A percentile compares a stretch with the other conserved stretches of the same genome.
phyloP scores from a whole-genome alignment of 768 basidiomycete genomes.

The Auricularia auricula-judae region DNA sequence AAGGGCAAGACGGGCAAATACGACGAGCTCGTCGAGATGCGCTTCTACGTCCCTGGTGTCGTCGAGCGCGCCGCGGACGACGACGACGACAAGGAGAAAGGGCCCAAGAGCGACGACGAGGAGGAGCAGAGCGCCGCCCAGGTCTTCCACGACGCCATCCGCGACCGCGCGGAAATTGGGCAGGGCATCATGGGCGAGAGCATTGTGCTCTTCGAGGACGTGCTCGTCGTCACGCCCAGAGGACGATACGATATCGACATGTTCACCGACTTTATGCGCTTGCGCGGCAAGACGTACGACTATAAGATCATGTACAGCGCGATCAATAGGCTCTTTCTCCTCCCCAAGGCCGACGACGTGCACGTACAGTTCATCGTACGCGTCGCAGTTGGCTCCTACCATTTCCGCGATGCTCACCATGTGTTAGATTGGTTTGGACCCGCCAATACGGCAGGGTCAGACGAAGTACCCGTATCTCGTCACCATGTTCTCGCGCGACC shows the following conservation, averaged over 20 bases:
- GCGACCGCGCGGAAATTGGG: conserved; percentile 91
- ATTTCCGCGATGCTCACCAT: neutral
- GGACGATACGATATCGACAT: conserved; percentile 97
- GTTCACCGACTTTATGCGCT: conserved; percentile 86
- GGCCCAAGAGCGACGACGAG: conserved; percentile 58
- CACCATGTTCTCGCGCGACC: conserved; percentile 95
- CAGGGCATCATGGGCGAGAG: conserved; percentile 76
- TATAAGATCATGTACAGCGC: conserved; percentile 91
- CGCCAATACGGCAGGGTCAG: conserved; percentile 94
- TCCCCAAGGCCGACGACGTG: conserved; percentile 87
- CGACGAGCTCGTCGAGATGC: conserved; percentile 92
- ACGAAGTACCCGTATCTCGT: conserved; percentile 96
- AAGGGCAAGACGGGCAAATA: conserved; percentile 30
- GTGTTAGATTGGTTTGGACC: conserved; percentile 68
- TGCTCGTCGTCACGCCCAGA: conserved; percentile 89
- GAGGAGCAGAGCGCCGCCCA: conserved; percentile 88
- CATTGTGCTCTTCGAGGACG: conserved; percentile 90
- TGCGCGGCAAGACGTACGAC: conserved; percentile 98
- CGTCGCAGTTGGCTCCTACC: conserved; percentile 6
- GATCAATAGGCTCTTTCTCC: conserved; percentile 79
- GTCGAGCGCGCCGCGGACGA: conserved; percentile 48
- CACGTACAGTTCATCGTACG: conserved; percentile 91
- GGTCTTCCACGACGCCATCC: conserved; percentile 91
- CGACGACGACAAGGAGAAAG: conserved; percentile 14
- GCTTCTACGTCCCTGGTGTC: conserved; percentile 88